phyloP scores from a whole-genome alignment of 139 green algal species.

The Chlorella sp. region DNA sequence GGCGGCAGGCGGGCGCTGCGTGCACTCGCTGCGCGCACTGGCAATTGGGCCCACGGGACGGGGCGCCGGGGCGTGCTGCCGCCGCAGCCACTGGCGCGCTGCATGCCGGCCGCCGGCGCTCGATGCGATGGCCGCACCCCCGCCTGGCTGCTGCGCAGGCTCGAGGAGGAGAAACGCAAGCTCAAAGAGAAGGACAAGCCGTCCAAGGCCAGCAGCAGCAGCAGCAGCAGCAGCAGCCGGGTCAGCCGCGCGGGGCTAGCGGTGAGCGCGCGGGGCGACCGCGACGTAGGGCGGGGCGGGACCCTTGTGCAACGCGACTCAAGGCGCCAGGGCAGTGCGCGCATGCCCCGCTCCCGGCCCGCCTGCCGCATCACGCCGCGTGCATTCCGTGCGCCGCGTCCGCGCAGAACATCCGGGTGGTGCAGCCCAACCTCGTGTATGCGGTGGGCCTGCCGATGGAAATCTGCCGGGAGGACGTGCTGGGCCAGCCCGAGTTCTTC shows the following conservation, averaged over 20 bases:
- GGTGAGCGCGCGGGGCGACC: no score
- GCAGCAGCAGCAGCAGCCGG: neutral
- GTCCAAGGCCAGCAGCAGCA: constrained; percentile 1
- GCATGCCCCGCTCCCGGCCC: no score
- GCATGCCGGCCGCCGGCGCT: no score
- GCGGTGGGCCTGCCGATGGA: constrained; percentile 81
- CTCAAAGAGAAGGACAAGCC: constrained; percentile 34
- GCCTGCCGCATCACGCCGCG: no score
- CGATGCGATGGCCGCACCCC: no score
- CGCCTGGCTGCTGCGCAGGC: constrained; percentile 11
- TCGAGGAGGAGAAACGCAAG: constrained; percentile 51
- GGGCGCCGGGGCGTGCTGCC: neutral
- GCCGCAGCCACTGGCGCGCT: no score
- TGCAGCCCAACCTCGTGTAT: constrained; percentile 94
- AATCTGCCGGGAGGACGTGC: constrained; percentile 81
- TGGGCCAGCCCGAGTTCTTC: constrained; percentile 74
- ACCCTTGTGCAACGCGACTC: no score
- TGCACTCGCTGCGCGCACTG: neutral
- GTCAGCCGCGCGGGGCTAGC: constrained; percentile 13
- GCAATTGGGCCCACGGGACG: neutral
- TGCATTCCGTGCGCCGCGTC: no score
- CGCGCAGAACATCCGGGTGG: constrained; percentile 82
- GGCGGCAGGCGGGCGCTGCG: no score
- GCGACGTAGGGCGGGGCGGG: no score
- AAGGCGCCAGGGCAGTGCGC: no score